Base-by-base conservation (phyloP, 805 yeast genomes). In the Pichia scutulata region DNA sequence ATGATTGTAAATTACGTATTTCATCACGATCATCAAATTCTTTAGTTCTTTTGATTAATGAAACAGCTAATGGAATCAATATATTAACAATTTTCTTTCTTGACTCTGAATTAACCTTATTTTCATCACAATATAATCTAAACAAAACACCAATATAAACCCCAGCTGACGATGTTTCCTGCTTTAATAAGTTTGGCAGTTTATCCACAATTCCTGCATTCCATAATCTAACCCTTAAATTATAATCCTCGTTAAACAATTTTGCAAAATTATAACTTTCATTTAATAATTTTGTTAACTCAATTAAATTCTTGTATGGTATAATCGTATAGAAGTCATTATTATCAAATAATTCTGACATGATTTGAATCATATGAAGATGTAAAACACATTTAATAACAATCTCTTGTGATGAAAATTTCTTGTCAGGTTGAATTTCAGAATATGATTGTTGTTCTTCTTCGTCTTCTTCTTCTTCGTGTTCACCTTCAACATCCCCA, bases 321-420 rank as follows among this genome's bases (percentile, higher is more conserved):
- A 89, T 78, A 23, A 75, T 59, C 45, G 75, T 78, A 57, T 86
- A 86, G 58, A 92, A 87, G 5, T 66, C 70, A 49, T 84, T 86
- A 49, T 72, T 74, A 44, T 84, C 89, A 64, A 89, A 80, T 45
- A 92, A 68, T 60, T 89, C 98, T 52, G 86, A 81, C 24, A 89
- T 73, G 0, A 88, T 78, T 64, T 92, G 96, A 60, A 93, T 89
- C 80, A 93, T 80, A 60, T 90, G 74, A 51, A 92, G 71, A 63
- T 93, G 98, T 57, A 92, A 71, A 22, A 93, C 95, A 68, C 97
- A 89, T 66, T 90, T 90, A 43, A 89, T 88, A 41, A 93, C 96
- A 61, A 92, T 88, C 0, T 44, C 47, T 37, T 51, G 51, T 19
- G 57, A 55, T 14, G 85, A 75, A 25, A 88, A 81, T 60, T 82